Conservation (phyloP, 1,284 basidiomycete genomes). For the Moniliella sp. region DNA sequence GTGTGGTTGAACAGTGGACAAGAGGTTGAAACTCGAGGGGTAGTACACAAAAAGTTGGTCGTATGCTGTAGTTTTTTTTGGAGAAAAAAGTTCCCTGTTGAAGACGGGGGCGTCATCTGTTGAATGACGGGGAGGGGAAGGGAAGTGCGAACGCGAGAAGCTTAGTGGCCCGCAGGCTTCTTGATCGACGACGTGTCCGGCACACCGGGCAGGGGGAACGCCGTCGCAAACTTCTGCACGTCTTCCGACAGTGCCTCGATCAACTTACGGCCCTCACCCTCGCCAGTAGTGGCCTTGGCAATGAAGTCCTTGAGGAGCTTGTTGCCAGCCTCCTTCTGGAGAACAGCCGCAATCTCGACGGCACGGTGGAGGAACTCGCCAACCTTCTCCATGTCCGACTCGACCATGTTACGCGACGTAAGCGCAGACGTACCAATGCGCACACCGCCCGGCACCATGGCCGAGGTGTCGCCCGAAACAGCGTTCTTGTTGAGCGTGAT, state of each 20-base stretch:
- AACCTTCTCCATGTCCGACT: slow-evolving; percentile 62
- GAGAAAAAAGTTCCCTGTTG: too few species aligned
- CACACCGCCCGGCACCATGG: slow-evolving; percentile 87
- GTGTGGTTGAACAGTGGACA: too few species aligned
- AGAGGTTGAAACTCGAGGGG: too few species aligned
- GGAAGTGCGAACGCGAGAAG: too few species aligned
- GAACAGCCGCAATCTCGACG: slow-evolving; percentile 24
- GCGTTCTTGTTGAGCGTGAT: slow-evolving; percentile 63
- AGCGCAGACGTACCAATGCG: slow-evolving; percentile 83
- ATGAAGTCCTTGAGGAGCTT: slow-evolving; percentile 94
- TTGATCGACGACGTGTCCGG: slow-evolving; percentile 40
- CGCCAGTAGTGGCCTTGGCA: slow-evolving; percentile 49
- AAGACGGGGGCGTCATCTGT: too few species aligned
- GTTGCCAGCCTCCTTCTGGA: slow-evolving; percentile 72
- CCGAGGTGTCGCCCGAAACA: slow-evolving; percentile 77
- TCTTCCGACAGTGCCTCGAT: slow-evolving; percentile 53
- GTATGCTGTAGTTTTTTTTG: too few species aligned
- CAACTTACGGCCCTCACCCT: slow-evolving; percentile 47
- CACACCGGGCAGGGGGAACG: slow-evolving; percentile 80
- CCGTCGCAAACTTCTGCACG: slow-evolving; percentile 55
- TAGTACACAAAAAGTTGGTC: too few species aligned
- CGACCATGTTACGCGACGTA: slow-evolving; percentile 76
- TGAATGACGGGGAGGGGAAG: too few species aligned
- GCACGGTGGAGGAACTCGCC: slow-evolving; percentile 48
- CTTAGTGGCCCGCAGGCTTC: slow-evolving; percentile 7